These are phyloP conservation scores for Paraphoma chrysanthemicola DNA, from an alignment of 2,329 filamentous ascomycete species.

Conservation along the genomic window DNA sequence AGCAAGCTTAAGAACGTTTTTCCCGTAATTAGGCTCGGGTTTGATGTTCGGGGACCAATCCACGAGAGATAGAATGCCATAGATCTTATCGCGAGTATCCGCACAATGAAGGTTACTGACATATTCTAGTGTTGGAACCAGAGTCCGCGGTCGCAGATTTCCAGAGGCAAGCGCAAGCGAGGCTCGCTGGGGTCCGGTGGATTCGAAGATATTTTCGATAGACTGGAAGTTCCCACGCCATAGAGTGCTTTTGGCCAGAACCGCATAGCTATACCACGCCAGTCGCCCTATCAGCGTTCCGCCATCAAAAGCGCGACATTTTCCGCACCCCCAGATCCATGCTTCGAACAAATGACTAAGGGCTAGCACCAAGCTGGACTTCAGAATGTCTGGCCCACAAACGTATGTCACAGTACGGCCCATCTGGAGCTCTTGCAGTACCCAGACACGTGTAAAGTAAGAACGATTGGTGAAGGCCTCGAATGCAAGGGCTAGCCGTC, in stretches of 20 bases:
- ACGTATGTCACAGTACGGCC: not conserved
- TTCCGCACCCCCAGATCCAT: not conserved
- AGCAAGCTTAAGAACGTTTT: not conserved
- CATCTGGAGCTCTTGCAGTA: slow-evolving; percentile 14
- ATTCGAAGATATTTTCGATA: not conserved
- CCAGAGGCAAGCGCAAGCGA: not conserved
- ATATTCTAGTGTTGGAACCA: not conserved
- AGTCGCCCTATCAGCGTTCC: too few species aligned
- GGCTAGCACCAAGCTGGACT: not conserved
- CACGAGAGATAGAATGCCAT: not conserved
- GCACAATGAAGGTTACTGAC: not conserved
- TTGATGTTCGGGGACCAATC: not conserved
- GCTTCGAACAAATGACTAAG: not conserved
- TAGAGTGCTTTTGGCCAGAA: not conserved
- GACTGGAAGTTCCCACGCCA: too few species aligned
- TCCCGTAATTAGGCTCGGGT: not conserved
- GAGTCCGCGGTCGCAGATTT: too few species aligned
- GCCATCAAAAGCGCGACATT: too few species aligned
- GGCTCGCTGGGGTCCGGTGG: not conserved
- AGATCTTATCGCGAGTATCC: slow-evolving; percentile 1
- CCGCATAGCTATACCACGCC: not conserved
- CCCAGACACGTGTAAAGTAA: slow-evolving; percentile 13
- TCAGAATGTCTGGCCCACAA: not conserved
- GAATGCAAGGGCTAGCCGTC: not conserved
- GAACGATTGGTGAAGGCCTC: not conserved